Percentiles rank a stretch among this genome's conserved stretches.
phyloP scores from a whole-genome alignment of 2,329 filamentous ascomycete genomes.

The Cladobotryum protrusum region DNA sequence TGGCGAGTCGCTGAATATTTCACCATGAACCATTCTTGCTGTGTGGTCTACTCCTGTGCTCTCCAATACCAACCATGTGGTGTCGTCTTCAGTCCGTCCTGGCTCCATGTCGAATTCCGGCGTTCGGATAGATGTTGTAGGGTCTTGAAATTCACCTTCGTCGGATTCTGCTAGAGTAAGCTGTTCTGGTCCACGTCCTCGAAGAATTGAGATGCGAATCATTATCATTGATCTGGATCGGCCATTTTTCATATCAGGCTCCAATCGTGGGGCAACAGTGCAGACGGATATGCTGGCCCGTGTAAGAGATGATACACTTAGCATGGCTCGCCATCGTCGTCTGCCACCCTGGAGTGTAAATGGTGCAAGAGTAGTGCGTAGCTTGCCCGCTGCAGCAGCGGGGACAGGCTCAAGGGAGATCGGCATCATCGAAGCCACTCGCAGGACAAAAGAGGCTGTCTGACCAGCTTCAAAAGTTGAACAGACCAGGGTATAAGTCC shows the following conservation, averaged over 20 bases:
- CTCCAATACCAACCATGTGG: slow-evolving; percentile 77
- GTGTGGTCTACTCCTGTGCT: slow-evolving; percentile 54
- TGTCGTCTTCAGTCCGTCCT: slow-evolving; percentile 45
- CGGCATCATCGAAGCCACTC: slow-evolving; percentile 58
- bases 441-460: slow-evolving; percentile 65
- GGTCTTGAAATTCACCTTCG: slow-evolving; percentile 71
- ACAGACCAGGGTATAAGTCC: slow-evolving; percentile 80
- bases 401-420: slow-evolving; percentile 56
- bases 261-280: slow-evolving; percentile 20
- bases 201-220: slow-evolving; percentile 66
- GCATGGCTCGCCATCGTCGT: slow-evolving; percentile 30
- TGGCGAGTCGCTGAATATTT: slow-evolving; percentile 44
- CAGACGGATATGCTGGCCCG: slow-evolving; percentile 38
- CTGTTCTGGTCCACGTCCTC: slow-evolving; percentile 64
- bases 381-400: slow-evolving; percentile 67
- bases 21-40: slow-evolving; percentile 43
- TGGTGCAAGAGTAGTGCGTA: slow-evolving; percentile 54
- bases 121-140: slow-evolving; percentile 58
- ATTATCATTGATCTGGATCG: slow-evolving; percentile 41
- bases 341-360: slow-evolving; percentile 45
- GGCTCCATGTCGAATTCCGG: slow-evolving; percentile 70
- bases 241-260: slow-evolving; percentile 15
- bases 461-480: slow-evolving; percentile 85
- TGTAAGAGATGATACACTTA: slow-evolving; percentile 47
- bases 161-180: slow-evolving; percentile 58